phyloP scores from a whole-genome alignment of 2,329 filamentous ascomycete species.

The Chaetomium strumarium region DNA sequence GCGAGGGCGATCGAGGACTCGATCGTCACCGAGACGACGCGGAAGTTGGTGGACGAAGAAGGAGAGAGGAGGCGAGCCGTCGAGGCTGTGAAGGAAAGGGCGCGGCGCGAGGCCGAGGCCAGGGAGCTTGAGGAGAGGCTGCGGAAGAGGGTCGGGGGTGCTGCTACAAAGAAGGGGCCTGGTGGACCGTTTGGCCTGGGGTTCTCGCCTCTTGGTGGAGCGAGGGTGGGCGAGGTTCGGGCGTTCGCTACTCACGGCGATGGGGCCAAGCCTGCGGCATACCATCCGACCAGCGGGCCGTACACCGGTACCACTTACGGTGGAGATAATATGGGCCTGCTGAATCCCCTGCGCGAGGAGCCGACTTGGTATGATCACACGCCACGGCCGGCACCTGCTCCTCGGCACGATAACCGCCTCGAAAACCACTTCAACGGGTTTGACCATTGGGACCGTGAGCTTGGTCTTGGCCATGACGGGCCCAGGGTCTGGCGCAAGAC shows the following conservation, averaged over 20 bases:
- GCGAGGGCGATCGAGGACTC: conserved; percentile 3
- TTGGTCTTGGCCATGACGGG: not conserved
- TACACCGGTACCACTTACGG: not conserved
- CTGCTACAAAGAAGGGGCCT: not conserved
- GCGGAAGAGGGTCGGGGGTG: not conserved
- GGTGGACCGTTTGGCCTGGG: not conserved
- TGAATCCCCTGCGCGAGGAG: not conserved
- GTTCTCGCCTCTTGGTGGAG: not conserved
- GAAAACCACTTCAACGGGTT: no score
- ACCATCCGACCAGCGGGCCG: not conserved
- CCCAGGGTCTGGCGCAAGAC: not conserved
- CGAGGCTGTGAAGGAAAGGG: not conserved
- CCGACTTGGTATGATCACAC: not conserved
- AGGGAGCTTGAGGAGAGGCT: not conserved
- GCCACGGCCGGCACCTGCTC: not conserved
- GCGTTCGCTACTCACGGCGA: no score
- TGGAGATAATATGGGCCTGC: no score
- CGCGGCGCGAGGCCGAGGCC: not conserved
- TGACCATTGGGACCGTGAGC: not conserved
- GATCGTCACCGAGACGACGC: not conserved
- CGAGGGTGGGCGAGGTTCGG: no score
- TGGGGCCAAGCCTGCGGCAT: no score
- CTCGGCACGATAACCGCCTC: not conserved
- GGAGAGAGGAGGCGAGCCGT: not conserved
- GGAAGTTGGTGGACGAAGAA: not conserved